phyloP scores from a whole-genome alignment of 2,329 filamentous ascomycete species.

The Penicillium sp. region DNA sequence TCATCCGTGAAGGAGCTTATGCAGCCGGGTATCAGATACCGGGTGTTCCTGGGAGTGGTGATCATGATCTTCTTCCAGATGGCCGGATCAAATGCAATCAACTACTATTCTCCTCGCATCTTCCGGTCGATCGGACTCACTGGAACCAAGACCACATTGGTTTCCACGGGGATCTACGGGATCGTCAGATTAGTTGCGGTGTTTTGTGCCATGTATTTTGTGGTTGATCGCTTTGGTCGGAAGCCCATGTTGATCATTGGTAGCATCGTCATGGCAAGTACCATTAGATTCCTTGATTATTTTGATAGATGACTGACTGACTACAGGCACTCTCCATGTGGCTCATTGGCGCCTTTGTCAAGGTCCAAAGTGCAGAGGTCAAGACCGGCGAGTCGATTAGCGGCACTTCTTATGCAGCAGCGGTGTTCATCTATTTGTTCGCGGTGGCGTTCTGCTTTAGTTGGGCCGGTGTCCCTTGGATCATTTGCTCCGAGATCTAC shows the following conservation, averaged over 20 bases:
- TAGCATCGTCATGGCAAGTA: slow-evolving; percentile 57
- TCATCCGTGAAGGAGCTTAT: slow-evolving; percentile 53
- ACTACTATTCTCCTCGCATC: slow-evolving; percentile 57
- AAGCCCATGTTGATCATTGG: slow-evolving; percentile 61
- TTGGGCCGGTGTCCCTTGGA: slow-evolving; percentile 67
- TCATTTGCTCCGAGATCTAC: slow-evolving; percentile 64
- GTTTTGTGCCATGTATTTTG: slow-evolving; percentile 50
- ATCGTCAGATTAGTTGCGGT: slow-evolving; percentile 58
- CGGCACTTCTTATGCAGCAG: slow-evolving; percentile 61
- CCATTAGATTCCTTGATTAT: slow-evolving; percentile 42
- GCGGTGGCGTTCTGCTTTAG: slow-evolving; percentile 62
- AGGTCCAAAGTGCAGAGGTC: slow-evolving; percentile 45
- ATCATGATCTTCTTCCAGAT: slow-evolving; percentile 51
- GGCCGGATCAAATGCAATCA: slow-evolving; percentile 52
- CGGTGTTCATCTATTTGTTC: slow-evolving; percentile 65
- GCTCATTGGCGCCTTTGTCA: slow-evolving; percentile 56
- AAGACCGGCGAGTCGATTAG: slow-evolving; percentile 49
- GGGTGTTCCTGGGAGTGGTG: slow-evolving; percentile 47
- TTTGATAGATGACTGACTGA: slow-evolving; percentile 38
- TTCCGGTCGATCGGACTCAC: slow-evolving; percentile 49
- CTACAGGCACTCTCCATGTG: slow-evolving; percentile 58
- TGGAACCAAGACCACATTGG: slow-evolving; percentile 61
- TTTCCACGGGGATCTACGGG: slow-evolving; percentile 48
- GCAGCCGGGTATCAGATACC: slow-evolving; percentile 44
- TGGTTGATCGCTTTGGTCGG: slow-evolving; percentile 19